phyloP scores from a whole-genome alignment of 306 rosid species.

The Vigna reflexopilosa region DNA sequence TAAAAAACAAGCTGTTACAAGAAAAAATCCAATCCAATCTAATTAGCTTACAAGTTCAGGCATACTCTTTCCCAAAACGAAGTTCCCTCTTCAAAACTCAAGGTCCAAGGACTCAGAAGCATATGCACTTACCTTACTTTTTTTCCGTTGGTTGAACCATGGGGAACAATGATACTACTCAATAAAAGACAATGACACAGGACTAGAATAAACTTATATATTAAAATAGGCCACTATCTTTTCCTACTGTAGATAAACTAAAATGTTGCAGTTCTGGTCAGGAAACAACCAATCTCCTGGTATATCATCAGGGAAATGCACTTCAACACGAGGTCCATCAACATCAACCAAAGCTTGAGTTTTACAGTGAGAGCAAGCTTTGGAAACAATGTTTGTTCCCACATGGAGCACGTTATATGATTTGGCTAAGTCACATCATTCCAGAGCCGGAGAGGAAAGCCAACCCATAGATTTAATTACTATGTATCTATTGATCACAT shows the following conservation, averaged over 20 bases:
- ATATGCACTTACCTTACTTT: background rate
- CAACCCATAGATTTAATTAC: slow-evolving; percentile 7
- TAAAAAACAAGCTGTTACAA: background rate
- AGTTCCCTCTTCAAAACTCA: background rate
- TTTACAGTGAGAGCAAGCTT: slow-evolving; percentile 37
- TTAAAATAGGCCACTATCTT: background rate
- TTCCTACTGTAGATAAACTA: slow-evolving; percentile 6
- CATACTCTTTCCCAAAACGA: background rate
- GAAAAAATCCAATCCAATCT: slow-evolving; percentile 4
- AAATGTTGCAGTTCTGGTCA: slow-evolving; percentile 54
- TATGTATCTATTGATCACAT: slow-evolving; percentile 1
- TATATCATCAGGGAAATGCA: slow-evolving; percentile 57
- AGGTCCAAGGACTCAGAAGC: background rate
- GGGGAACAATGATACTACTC: background rate
- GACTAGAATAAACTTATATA: background rate
- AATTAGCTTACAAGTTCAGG: background rate
- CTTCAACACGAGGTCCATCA: slow-evolving; percentile 59
- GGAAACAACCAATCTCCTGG: slow-evolving; percentile 60
- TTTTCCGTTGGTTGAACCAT: background rate
- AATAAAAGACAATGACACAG: background rate
- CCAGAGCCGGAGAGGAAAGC: slow-evolving; percentile 49
- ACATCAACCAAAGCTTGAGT: slow-evolving; percentile 44
- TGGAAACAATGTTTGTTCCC: slow-evolving; percentile 35
- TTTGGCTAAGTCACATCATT: slow-evolving; percentile 86
- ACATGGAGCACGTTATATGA: slow-evolving; percentile 74